Evolutionary conservation across 139 green algal genomes (phyloP), one percentile per base, ranked within the genome.

Genomic region (Klebsormidium nitens): DNA sequence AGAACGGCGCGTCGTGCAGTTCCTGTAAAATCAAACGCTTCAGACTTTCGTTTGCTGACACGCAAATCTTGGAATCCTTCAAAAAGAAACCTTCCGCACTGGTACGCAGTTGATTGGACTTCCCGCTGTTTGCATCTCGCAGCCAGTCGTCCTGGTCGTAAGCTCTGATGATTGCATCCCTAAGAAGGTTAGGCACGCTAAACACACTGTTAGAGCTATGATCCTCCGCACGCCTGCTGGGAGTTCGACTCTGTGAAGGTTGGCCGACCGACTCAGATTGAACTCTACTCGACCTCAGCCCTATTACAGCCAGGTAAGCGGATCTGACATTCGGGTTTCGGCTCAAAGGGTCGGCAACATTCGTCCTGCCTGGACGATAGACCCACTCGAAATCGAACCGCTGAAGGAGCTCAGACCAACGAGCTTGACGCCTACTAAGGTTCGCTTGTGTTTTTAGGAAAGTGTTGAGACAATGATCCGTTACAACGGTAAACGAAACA

Each of bases 271-370:
- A n/a, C 5, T 29, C 17, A 59, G 49, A 4, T 29, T 59, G 49
- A 29, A 34, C 4, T n/a, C 8, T 4, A 23, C 31, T 23, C 28
- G 17, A 59, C 49, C 5, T 59, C 49, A 6, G 49, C 19, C 5
- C 19, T n/a, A 23, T 17, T 59, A 59, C 49, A 59, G 31, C 14
- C 55, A 8, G 11, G 8, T 23, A 44, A 8, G 14, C 14, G 11
- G 14, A 63, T n/a, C 19, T n/a, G 49, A 6, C 14, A 59, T 35
- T 17, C 19, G 49, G 8, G 4, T 6, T 26, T 32, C 62, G 40
- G n/a, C 62, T 69, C n/a, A 69, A 14, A 14, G 38, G 62, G 62
- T 69, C 62, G 36, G 62, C 62, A 57, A 69, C 62, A 69, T 59
- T 59, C 3, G 26, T 60, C 3, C 62, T 6, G 4, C 62, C 62